phyloP scores from a whole-genome alignment of 2,329 filamentous ascomycete genomes.

The Phialemoniopsis sp. region DNA sequence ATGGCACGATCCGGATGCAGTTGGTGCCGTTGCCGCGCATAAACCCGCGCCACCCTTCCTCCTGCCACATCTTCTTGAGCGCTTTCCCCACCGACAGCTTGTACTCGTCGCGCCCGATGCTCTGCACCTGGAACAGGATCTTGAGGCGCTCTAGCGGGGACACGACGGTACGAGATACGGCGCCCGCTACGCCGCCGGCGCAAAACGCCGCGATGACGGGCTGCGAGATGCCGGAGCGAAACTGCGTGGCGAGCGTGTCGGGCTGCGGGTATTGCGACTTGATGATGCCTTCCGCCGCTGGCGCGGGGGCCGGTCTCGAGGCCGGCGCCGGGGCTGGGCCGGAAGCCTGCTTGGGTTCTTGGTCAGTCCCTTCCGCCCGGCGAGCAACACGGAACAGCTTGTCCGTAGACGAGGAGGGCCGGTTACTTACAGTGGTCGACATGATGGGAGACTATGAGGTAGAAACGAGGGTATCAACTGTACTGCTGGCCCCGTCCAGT shows the following conservation, averaged over 20 bases:
- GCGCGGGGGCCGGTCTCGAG: conserved; percentile 11
- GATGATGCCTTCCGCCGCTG: conserved; percentile 16
- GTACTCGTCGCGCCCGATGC: conserved; percentile 84
- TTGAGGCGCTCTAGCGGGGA: conserved; percentile 94
- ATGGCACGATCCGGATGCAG: conserved; percentile 96
- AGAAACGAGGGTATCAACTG: too few species aligned
- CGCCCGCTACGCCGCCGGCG: conserved; percentile 88
- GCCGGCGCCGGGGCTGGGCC: conserved; percentile 1
- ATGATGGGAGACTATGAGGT: too few species aligned
- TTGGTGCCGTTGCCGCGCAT: conserved; percentile 98
- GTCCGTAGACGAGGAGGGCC: too few species aligned
- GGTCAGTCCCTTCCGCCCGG: too few species aligned
- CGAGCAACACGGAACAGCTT: too few species aligned
- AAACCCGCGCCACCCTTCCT: conserved; percentile 95
- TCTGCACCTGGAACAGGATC: conserved; percentile 97
- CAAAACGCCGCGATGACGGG: conserved; percentile 90
- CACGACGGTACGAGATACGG: conserved; percentile 95
- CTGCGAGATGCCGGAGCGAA: conserved; percentile 61
- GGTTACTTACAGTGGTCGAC: too few species aligned
- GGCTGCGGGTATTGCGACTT: too few species aligned
- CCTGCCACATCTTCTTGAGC: conserved; percentile 89
- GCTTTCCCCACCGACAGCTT: conserved; percentile 88
- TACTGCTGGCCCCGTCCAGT: too few species aligned
- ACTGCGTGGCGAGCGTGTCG: conserved; percentile 19
- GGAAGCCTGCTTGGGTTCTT: too few species aligned